Percentiles rank a stretch among this genome's conserved stretches.
phyloP scores from a whole-genome alignment of 139 green algal species.

The Chlorella sorokiniana region DNA sequence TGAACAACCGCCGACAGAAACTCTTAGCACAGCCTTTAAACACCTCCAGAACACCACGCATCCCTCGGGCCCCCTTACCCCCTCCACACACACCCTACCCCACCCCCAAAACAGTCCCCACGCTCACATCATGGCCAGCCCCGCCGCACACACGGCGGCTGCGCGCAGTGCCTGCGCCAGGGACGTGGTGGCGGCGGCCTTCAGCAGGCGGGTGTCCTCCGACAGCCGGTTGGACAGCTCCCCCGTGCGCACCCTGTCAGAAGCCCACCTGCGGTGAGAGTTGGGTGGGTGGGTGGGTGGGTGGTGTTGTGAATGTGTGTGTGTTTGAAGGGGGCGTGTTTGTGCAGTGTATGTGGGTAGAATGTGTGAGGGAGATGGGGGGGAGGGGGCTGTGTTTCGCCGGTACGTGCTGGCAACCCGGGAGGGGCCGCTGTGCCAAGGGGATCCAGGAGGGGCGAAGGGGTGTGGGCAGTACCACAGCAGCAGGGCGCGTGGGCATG shows the following conservation, averaged over 20 bases:
- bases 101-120: background rate
- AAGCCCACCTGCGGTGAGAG: constrained; percentile 43
- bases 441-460: too few relatives aligned
- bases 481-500: too few relatives aligned
- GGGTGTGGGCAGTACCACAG: too few relatives aligned
- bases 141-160: constrained; percentile 38
- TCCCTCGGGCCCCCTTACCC: too few relatives aligned
- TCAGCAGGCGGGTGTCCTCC: constrained; percentile 57
- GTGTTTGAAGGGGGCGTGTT: background rate
- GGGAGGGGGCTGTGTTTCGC: too few relatives aligned
- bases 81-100: background rate
- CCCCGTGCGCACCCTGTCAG: constrained; percentile 53
- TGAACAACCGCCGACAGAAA: too few relatives aligned
- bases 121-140: constrained; percentile 38
- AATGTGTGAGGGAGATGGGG: too few relatives aligned
- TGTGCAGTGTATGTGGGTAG: too few relatives aligned
- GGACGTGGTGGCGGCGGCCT: constrained; percentile 52
- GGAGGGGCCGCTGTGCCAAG: too few relatives aligned
- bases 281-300: background rate
- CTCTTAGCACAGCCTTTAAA: background rate
- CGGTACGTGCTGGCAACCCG: too few relatives aligned
- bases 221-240: constrained; percentile 64
- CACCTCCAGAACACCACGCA: too few relatives aligned
- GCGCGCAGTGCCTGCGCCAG: constrained; percentile 50
- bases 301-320: background rate